phyloP scores from a whole-genome alignment of 192 early-diverging fungal species.

The Podila verticillata region DNA sequence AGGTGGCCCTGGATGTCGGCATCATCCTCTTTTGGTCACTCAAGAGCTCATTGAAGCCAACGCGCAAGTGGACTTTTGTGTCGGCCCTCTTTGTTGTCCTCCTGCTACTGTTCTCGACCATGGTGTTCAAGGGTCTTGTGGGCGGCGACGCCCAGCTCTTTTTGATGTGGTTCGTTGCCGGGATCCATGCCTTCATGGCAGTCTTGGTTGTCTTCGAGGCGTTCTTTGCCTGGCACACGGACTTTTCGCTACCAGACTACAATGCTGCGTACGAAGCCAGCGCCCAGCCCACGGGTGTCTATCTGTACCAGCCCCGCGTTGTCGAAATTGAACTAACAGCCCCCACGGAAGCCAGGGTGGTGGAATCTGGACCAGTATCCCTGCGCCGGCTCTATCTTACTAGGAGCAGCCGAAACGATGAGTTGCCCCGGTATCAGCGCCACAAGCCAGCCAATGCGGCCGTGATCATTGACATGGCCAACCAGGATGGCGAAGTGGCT shows the following conservation, averaged over 20 bases:
- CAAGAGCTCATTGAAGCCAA: neutral
- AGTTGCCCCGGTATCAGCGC: neutral
- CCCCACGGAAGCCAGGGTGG: neutral
- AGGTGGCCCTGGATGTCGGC: neutral
- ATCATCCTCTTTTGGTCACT: neutral
- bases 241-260: neutral
- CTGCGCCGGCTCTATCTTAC: neutral
- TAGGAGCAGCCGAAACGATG: neutral
- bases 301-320: neutral
- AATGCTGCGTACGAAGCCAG: neutral
- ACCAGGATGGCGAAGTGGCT: neutral
- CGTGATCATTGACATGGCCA: constrained; percentile 3
- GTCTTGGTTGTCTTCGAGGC: neutral
- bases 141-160: neutral
- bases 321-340: neutral
- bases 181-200: neutral
- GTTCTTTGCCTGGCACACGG: neutral
- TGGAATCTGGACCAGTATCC: neutral
- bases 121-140: neutral
- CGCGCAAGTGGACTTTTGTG: neutral
- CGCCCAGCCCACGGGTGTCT: neutral
- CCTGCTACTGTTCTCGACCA: neutral
- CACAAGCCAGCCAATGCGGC: neutral
- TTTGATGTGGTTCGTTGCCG: neutral
- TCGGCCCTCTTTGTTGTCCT: neutral